Evolutionary conservation across 2,329 filamentous ascomycete genomes (phyloP).

Genomic region (Hypoxylon sp.): DNA sequence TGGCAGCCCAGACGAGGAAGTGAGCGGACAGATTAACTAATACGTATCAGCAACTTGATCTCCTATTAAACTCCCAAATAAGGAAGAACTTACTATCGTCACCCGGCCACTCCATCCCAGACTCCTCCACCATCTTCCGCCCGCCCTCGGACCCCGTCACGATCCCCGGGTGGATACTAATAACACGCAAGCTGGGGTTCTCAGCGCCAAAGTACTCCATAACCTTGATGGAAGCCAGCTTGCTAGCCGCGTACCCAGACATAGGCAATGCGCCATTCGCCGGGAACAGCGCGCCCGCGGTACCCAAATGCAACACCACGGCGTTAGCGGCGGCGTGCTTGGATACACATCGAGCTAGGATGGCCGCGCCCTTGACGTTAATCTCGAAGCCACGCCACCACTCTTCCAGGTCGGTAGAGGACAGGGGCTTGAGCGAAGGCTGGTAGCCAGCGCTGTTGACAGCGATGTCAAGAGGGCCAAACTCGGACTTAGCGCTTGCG

Average conservation of each 20-base stretch:
- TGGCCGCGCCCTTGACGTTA: constrained; percentile 42
- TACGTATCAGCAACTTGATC: constrained; percentile 6
- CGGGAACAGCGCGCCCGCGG: constrained; percentile 5
- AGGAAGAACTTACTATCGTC: constrained; percentile 45
- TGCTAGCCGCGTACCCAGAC: constrained; percentile 57
- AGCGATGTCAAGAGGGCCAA: constrained; percentile 31
- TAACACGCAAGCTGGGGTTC: constrained; percentile 41
- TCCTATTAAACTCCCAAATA: neutral
- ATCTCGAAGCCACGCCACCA: constrained; percentile 45
- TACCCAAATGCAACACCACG: constrained; percentile 36
- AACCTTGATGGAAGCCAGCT: constrained; percentile 44
- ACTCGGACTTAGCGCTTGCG: constrained; percentile 1
- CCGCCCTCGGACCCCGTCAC: constrained; percentile 42
- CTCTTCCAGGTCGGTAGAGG: constrained; percentile 17
- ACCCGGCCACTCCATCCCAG: constrained; percentile 40
- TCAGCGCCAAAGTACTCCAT: constrained; percentile 49
- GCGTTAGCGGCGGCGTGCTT: constrained; percentile 28
- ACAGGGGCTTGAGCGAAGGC: constrained; percentile 28
- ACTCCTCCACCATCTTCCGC: constrained; percentile 42
- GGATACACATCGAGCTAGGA: constrained; percentile 29
- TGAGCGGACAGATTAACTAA: constrained; percentile 42
- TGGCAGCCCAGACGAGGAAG: constrained; percentile 47
- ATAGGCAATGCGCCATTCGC: constrained; percentile 53
- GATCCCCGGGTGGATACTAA: constrained; percentile 45
- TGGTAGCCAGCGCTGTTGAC: constrained; percentile 38